Conservation (phyloP, 495 filamentous ascomycete genomes). For the Penicillium roqueforti region DNA sequence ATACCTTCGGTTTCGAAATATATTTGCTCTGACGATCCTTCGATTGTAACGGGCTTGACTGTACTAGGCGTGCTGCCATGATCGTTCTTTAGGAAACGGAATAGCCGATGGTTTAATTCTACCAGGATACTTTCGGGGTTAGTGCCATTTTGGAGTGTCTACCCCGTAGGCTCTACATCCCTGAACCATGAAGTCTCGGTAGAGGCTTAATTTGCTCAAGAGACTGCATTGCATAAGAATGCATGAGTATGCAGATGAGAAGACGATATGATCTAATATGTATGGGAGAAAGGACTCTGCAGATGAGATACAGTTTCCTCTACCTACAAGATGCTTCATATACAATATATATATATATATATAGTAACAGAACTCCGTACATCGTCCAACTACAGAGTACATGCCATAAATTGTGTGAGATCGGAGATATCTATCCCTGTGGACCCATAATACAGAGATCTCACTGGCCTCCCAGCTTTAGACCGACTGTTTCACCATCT, state of each 20-base stretch:
- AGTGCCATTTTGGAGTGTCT: conserved; percentile 3
- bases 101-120: not conserved
- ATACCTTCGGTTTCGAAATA: too few relatives aligned
- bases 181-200: not conserved
- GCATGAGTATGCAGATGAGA: not conserved
- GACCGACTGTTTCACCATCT: conserved; percentile 36
- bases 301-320: too few relatives aligned
- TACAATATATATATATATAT: too few relatives aligned
- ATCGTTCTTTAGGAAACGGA: not conserved
- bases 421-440: conserved; percentile 4
- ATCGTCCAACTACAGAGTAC: not conserved
- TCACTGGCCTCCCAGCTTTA: conserved; percentile 15
- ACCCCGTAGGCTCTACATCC: not conserved
- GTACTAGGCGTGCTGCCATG: not conserved
- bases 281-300: not conserved
- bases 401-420: not conserved
- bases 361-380: not conserved
- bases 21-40: too few relatives aligned
- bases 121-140: conserved; percentile 1
- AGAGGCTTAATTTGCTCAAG: not conserved
- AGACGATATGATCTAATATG: not conserved
- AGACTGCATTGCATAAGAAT: not conserved
- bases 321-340: too few relatives aligned
- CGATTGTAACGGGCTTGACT: too few relatives aligned
- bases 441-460: conserved; percentile 18